Evolutionary conservation across 352 stramenopile species (phyloP).

Genomic region (Globisporangium sylvaticum): DNA sequence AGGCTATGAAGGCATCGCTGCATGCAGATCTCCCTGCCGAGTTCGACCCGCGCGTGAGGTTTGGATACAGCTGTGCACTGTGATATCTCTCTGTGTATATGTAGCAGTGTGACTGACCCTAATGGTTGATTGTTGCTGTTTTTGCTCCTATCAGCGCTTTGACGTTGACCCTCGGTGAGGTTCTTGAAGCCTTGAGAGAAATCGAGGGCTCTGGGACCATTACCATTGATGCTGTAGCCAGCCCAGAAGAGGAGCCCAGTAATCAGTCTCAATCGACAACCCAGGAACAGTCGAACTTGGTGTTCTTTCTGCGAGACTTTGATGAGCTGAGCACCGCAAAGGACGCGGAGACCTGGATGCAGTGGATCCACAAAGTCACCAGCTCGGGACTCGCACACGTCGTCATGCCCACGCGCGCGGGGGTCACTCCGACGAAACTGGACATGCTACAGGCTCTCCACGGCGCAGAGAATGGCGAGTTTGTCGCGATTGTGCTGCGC

Average conservation of each 20-base stretch:
- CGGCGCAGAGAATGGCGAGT: slow-evolving; percentile 27
- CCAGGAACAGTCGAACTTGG: slow-evolving; percentile 17
- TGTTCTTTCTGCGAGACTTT: slow-evolving; percentile 62
- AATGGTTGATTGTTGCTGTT: not conserved
- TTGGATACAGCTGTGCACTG: not conserved
- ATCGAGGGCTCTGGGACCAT: slow-evolving; percentile 11
- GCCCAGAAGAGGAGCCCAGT: too few species aligned
- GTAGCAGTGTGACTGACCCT: not conserved
- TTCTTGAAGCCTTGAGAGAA: slow-evolving; percentile 13
- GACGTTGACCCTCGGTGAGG: slow-evolving; percentile 2
- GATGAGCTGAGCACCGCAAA: slow-evolving; percentile 31
- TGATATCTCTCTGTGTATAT: not conserved
- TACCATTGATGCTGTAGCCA: not conserved
- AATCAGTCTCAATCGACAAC: too few species aligned
- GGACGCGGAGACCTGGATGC: slow-evolving; percentile 32
- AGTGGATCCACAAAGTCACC: slow-evolving; percentile 52
- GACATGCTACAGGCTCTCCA: slow-evolving; percentile 33
- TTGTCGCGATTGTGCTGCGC: slow-evolving; percentile 63
- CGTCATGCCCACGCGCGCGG: slow-evolving; percentile 35
- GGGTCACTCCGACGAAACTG: slow-evolving; percentile 47
- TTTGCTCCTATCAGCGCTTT: not conserved
- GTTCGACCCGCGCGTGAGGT: slow-evolving; percentile 35
- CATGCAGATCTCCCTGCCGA: slow-evolving; percentile 38
- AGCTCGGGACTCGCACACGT: slow-evolving; percentile 48
- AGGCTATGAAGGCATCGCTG: slow-evolving; percentile 33